A percentile compares a stretch with the other conserved stretches of the same genome.
Evolutionary conservation across 495 filamentous ascomycete species (phyloP).

Genomic region (Bombardia bombarda): DNA sequence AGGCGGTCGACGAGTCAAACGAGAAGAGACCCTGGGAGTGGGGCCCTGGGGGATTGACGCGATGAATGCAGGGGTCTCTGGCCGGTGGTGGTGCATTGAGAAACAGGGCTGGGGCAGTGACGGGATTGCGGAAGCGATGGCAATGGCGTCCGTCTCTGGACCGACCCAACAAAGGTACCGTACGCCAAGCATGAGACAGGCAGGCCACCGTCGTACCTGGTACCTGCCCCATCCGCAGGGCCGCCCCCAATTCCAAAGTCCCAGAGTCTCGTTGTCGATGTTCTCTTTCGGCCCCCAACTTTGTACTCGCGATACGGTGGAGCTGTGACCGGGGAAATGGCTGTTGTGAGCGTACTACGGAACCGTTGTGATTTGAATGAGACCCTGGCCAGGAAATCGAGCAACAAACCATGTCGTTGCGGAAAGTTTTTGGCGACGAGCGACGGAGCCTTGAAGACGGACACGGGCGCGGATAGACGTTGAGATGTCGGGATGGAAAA

Average conservation of each 20-base stretch:
- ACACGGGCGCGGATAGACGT: neutral
- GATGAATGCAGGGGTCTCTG: too few species aligned
- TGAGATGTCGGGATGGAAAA: neutral
- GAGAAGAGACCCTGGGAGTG: too few species aligned
- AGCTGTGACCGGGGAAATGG: neutral
- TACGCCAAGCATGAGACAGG: too few species aligned
- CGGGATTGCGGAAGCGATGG: neutral
- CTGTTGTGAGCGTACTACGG: neutral
- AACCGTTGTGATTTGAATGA: neutral
- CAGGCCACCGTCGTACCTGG: too few species aligned
- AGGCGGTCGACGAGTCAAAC: too few species aligned
- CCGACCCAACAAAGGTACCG: too few species aligned
- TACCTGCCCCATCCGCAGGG: neutral
- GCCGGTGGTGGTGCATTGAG: too few species aligned
- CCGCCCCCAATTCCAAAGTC: neutral
- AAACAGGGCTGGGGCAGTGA: neutral
- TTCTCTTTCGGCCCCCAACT: conserved; percentile 9
- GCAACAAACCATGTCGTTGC: neutral
- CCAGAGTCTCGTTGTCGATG: neutral
- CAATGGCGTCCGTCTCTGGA: neutral
- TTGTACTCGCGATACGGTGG: neutral
- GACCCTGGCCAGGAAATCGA: neutral
- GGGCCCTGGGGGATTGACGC: too few species aligned
- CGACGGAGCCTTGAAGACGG: neutral
- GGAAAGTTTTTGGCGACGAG: neutral